Evolutionary conservation across 2,329 filamentous ascomycete genomes (phyloP).

Genomic region (Ciborinia camelliae): DNA sequence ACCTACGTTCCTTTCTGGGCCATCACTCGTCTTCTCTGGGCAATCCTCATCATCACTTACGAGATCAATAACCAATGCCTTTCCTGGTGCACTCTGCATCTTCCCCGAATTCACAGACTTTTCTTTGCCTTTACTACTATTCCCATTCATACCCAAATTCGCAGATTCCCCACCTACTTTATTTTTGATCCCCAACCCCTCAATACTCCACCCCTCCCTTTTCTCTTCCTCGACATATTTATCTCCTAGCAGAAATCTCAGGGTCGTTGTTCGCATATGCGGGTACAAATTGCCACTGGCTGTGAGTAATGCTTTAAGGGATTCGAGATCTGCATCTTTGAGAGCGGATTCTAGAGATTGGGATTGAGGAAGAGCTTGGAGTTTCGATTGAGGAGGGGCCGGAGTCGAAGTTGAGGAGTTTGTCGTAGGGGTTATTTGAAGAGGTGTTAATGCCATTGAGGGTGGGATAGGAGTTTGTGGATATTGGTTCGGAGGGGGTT

Average conservation of each 20-base stretch:
- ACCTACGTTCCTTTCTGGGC: too few species aligned
- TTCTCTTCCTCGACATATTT: slow-evolving; percentile 5
- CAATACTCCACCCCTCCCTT: background rate
- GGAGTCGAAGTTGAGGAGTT: background rate
- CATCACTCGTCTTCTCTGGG: background rate
- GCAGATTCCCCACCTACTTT: background rate
- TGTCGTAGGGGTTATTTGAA: background rate
- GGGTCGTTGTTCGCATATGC: background rate
- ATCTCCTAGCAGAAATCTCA: background rate
- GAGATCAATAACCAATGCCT: slow-evolving; percentile 3
- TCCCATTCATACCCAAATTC: background rate
- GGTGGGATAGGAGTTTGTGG: background rate
- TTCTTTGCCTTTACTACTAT: background rate
- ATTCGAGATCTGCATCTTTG: background rate
- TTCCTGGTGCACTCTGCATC: background rate
- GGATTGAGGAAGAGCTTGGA: background rate
- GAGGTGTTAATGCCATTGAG: background rate
- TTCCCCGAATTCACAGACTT: background rate
- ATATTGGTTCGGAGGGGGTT: background rate
- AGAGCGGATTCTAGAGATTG: background rate
- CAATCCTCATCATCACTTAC: slow-evolving; percentile 6
- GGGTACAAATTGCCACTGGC: slow-evolving; percentile 1
- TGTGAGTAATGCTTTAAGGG: background rate
- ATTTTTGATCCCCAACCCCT: background rate
- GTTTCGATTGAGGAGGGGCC: background rate